These are phyloP conservation scores for Cryptosporidium canis DNA, from an alignment of 169 alveolate genomes.

Conservation along the genomic window DNA sequence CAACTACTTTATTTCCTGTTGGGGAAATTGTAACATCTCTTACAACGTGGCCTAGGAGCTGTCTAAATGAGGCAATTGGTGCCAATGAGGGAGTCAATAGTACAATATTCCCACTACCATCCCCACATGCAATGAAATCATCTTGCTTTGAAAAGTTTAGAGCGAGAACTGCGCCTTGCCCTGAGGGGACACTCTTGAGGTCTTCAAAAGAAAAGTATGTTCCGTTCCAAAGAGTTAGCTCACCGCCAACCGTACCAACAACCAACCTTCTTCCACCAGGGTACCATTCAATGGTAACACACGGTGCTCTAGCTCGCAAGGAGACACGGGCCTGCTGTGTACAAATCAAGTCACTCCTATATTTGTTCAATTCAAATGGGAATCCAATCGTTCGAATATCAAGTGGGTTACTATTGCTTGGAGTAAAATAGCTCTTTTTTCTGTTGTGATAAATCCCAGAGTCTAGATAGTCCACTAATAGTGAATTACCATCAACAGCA, in stretches of 20 bases:
- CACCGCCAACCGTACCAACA: slow-evolving; percentile 90
- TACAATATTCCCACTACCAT: slow-evolving; percentile 70
- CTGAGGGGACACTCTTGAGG: slow-evolving; percentile 81
- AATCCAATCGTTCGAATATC: slow-evolving; percentile 51
- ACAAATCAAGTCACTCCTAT: slow-evolving; percentile 52
- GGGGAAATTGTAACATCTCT: slow-evolving; percentile 72
- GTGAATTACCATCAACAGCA: slow-evolving; percentile 63
- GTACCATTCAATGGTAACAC: slow-evolving; percentile 82
- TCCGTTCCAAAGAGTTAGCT: slow-evolving; percentile 88
- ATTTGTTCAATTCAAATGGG: slow-evolving; percentile 58
- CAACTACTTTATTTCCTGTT: slow-evolving; percentile 67
- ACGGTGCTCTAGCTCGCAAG: slow-evolving; percentile 71
- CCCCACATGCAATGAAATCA: slow-evolving; percentile 71
- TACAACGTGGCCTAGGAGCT: slow-evolving; percentile 69
- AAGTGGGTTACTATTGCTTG: slow-evolving; percentile 16
- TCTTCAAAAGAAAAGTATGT: slow-evolving; percentile 85
- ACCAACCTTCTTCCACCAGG: slow-evolving; percentile 86
- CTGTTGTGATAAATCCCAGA: slow-evolving; percentile 46
- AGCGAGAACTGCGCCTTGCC: slow-evolving; percentile 71
- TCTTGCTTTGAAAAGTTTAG: slow-evolving; percentile 66
- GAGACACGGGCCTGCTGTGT: slow-evolving; percentile 73
- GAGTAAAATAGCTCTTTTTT: slow-evolving; percentile 20
- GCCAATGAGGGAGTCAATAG: slow-evolving; percentile 62
- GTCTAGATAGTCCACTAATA: slow-evolving; percentile 58
- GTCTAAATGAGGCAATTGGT: slow-evolving; percentile 71